Percentiles rank a stretch among this genome's conserved stretches.
Conservation (phyloP, 345 rosid species). For the Citrus trifoliata region DNA sequence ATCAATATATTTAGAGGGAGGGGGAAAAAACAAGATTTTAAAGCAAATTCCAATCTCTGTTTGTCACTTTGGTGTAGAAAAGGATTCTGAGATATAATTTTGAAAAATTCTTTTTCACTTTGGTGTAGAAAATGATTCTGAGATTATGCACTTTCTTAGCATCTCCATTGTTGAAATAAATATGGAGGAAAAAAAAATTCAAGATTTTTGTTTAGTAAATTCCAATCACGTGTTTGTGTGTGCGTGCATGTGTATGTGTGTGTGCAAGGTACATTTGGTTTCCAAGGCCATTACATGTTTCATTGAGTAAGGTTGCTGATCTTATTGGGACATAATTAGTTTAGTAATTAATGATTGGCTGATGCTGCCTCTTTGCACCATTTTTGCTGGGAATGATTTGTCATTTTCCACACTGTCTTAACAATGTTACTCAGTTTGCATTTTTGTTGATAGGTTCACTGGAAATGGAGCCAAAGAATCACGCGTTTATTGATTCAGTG, state of each 20-base stretch:
- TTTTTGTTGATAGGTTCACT: constrained; percentile 71
- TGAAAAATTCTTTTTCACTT: neutral
- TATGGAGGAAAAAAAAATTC: neutral
- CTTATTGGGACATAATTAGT: neutral
- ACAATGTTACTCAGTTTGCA: constrained; percentile 8
- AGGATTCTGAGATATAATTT: neutral
- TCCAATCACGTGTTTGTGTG: neutral
- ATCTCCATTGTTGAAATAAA: neutral
- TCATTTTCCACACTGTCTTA: neutral
- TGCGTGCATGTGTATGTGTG: neutral
- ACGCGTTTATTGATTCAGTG: constrained; percentile 89
- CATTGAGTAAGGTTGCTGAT: neutral
- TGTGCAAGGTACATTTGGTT: neutral
- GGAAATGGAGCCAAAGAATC: constrained; percentile 99
- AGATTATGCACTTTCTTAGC: neutral
- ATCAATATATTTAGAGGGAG: neutral
- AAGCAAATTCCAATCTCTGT: neutral
- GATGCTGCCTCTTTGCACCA: neutral
- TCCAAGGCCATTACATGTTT: neutral
- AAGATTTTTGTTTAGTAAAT: neutral
- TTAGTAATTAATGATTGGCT: neutral
- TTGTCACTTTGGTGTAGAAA: neutral
- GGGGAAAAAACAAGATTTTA: neutral
- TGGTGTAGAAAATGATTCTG: neutral
- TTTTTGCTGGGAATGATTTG: neutral